Base-by-base conservation (phyloP, 352 stramenopile genomes). In the Phytophthora macrochlamydospora region DNA sequence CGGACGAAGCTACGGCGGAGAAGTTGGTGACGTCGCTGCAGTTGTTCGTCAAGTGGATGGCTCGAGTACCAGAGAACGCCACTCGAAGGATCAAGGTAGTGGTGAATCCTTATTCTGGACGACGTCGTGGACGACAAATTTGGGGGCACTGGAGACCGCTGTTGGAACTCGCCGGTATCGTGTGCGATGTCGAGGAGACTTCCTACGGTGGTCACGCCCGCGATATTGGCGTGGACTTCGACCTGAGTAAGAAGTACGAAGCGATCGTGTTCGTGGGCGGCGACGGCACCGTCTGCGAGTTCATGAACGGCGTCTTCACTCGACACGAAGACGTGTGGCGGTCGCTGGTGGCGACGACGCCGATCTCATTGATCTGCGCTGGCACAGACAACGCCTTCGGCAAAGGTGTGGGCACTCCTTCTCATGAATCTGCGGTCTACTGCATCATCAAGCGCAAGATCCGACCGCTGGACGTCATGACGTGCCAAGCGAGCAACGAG, bases 361-460 rank as follows among this genome's bases (percentile, higher is more conserved):
- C 85, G 4, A 63, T 93, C 11, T 91, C 85, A 42, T 76, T 93
- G 32, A 49, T 93, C 28, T 88, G 74, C 62, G 84, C 81, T 2
- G 85, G 85, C 35, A 92, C 85, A 12, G 81, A 92, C 52, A 92
- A 93, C 56, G 83, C 85, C n/a, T 92, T 93, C 49, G 83, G 85
- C 35, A 76, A 87, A 33, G 83, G 83, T 28, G 84, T 93, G 3
- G 83, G 83, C 28, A 90, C 78, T 12, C 83, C 85, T 2, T 85
- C 78, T 0, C 85, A 91, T 45, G 81, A 78, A 35, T 73, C 83
- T 29, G 73, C 85, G 0, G 79, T 92, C 11, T 93, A 88, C 66
- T 91, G 83, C 66, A 85, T 92, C 64, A 88, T 94, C 48, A 92
- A 89, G 67, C 83, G 83, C 60, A 92, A 94, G 71, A 92, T 93